Conservation (phyloP, 495 filamentous ascomycete genomes). For the Penicillium steckii region DNA sequence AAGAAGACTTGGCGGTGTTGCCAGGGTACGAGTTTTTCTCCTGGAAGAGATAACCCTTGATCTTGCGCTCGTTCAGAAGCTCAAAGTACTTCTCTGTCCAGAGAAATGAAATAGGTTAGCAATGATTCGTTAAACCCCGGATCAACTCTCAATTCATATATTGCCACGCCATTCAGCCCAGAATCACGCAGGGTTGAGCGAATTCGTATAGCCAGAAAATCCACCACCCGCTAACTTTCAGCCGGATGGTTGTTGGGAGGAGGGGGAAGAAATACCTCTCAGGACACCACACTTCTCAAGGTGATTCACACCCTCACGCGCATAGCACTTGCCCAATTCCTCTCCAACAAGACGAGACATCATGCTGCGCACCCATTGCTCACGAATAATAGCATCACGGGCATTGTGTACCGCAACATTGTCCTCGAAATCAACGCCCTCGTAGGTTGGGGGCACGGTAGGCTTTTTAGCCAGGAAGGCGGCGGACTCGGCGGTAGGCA, state of each 20-base stretch:
- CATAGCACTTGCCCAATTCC: conserved; percentile 95
- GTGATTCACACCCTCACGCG: conserved; percentile 92
- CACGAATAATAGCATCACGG: conserved; percentile 88
- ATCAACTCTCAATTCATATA: too few relatives aligned
- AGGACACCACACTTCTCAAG: conserved; percentile 91
- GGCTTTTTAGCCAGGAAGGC: conserved; percentile 94
- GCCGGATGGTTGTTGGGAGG: too few relatives aligned
- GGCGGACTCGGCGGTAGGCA: conserved; percentile 91
- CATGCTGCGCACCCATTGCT: conserved; percentile 98
- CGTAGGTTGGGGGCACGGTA: conserved; percentile 88
- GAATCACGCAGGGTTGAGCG: too few relatives aligned
- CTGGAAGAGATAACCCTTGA: conserved; percentile 86
- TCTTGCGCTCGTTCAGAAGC: conserved; percentile 76
- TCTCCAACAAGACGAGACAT: conserved; percentile 92
- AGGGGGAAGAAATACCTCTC: conserved; percentile 61
- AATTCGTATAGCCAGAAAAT: too few relatives aligned
- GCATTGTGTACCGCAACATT: conserved; percentile 85
- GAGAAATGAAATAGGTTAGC: not conserved
- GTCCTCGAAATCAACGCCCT: conserved; percentile 96
- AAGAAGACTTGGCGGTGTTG: conserved; percentile 15
- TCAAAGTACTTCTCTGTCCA: conserved; percentile 86
- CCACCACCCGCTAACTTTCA: too few relatives aligned
- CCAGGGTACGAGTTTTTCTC: conserved; percentile 77
- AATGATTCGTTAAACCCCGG: not conserved
- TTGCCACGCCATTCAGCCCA: too few relatives aligned